Conservation (phyloP, 805 yeast species). For the Metschnikowia vanudenii region DNA sequence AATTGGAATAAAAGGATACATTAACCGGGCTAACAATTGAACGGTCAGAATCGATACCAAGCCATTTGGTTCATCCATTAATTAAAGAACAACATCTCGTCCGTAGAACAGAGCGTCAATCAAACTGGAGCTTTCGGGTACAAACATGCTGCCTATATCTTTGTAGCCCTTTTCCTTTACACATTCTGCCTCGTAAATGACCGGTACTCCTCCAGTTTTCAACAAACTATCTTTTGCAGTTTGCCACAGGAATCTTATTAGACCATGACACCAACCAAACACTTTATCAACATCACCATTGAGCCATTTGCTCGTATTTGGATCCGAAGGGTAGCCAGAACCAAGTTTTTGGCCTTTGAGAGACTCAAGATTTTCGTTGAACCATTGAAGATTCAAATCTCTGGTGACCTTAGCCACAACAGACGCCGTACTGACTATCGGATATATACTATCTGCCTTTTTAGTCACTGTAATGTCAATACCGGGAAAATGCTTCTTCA, state of each 20-base stretch:
- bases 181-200: slow-evolving; percentile 61
- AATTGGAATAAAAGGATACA: no score
- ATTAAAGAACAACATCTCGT: slow-evolving; percentile 9
- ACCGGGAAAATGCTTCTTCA: slow-evolving; percentile 65
- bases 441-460: slow-evolving; percentile 90
- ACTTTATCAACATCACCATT: slow-evolving; percentile 58
- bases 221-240: slow-evolving; percentile 75
- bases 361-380: slow-evolving; percentile 26
- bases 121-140: slow-evolving; percentile 2
- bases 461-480: slow-evolving; percentile 80
- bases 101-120: slow-evolving; percentile 18
- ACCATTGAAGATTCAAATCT: slow-evolving; percentile 55
- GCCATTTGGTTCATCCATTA: no score
- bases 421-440: slow-evolving; percentile 92
- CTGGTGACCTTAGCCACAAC: slow-evolving; percentile 96
- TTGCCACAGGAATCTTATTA: slow-evolving; percentile 89
- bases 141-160: slow-evolving; percentile 25
- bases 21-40: no score
- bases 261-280: slow-evolving; percentile 80
- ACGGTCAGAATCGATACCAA: no score
- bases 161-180: slow-evolving; percentile 30
- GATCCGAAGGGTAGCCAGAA: slow-evolving; percentile 94
- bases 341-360: slow-evolving; percentile 51
- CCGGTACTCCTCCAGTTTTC: slow-evolving; percentile 48
- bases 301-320: slow-evolving; percentile 80